phyloP scores from a whole-genome alignment of 2,329 filamentous ascomycete genomes.

The Pleoardoris graminearum region DNA sequence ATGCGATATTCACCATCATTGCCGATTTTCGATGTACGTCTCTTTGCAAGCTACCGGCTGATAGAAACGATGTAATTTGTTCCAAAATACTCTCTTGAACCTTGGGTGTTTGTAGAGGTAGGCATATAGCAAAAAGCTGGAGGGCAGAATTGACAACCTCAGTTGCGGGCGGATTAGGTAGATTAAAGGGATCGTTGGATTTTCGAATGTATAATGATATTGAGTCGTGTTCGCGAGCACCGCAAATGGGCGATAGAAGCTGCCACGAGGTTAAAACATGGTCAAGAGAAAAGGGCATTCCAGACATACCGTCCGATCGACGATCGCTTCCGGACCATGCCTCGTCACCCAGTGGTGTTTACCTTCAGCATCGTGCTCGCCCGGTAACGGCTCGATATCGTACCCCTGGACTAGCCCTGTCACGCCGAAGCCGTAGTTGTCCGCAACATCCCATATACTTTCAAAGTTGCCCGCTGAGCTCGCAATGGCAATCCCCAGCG shows the following conservation, averaged over 20 bases:
- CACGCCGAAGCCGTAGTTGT: constrained; percentile 93
- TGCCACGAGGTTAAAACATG: constrained; percentile 26
- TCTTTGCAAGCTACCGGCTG: constrained; percentile 75
- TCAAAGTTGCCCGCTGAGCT: constrained; percentile 89
- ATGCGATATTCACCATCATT: constrained; percentile 85
- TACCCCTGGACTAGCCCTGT: constrained; percentile 83
- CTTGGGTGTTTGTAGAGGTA: constrained; percentile 85
- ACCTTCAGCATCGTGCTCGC: constrained; percentile 53
- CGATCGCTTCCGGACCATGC: constrained; percentile 64
- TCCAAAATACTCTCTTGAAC: constrained; percentile 96
- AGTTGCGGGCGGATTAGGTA: constrained; percentile 81
- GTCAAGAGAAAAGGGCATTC: too few species aligned
- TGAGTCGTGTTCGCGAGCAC: constrained; percentile 87
- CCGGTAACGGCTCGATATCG: constrained; percentile 69
- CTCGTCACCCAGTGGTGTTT: constrained; percentile 57
- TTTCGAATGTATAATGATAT: constrained; percentile 72
- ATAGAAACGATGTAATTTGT: constrained; percentile 88
- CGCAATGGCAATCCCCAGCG: constrained; percentile 87
- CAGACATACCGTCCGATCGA: constrained; percentile 57
- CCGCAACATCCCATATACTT: constrained; percentile 89
- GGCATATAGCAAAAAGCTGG: constrained; percentile 85
- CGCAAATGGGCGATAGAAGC: constrained; percentile 68
- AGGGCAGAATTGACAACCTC: constrained; percentile 95
- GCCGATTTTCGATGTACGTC: constrained; percentile 88
- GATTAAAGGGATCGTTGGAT: constrained; percentile 51